A percentile compares a stretch with the other conserved stretches of the same genome.
Evolutionary conservation across 2,329 filamentous ascomycete species (phyloP).

Genomic region (Metarhizium rileyi): DNA sequence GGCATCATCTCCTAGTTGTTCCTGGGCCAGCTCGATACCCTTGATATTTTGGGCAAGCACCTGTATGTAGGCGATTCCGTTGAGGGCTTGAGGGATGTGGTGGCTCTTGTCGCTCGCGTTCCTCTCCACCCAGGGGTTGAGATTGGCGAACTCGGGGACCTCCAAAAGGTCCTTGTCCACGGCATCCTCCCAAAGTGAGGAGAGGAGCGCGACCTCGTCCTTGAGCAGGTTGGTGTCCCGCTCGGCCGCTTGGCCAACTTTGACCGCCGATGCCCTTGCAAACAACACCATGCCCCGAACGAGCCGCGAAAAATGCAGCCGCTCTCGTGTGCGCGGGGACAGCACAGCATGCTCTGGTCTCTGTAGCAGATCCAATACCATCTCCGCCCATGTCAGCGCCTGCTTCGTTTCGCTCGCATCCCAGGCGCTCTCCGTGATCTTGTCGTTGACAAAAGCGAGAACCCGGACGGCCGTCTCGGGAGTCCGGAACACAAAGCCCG

Average conservation of each 20-base stretch:
- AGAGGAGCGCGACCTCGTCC: conserved; percentile 20
- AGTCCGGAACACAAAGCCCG: conserved; percentile 32
- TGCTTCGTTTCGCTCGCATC: conserved; percentile 25
- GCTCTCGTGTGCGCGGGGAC: conserved; percentile 10
- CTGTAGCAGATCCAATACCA: conserved; percentile 40
- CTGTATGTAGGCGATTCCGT: conserved; percentile 18
- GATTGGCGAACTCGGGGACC: conserved; percentile 14
- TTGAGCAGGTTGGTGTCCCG: conserved; percentile 15
- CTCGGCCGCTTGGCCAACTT: conserved; percentile 16
- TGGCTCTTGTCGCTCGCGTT: conserved; percentile 3
- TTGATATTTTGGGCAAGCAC: conserved; percentile 22
- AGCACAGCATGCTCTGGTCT: conserved; percentile 27
- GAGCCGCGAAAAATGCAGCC: conserved; percentile 16
- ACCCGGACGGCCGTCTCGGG: conserved; percentile 28
- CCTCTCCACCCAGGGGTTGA: conserved; percentile 14
- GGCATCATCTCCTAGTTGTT: conserved; percentile 25
- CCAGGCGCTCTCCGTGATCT: conserved; percentile 30
- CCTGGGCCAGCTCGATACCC: conserved; percentile 35
- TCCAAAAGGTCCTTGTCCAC: conserved; percentile 11
- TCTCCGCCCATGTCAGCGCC: conserved; percentile 35
- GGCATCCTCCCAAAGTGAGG: conserved; percentile 16
- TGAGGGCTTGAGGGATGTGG: conserved; percentile 10
- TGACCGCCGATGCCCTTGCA: conserved; percentile 16
- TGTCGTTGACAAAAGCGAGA: conserved; percentile 21
- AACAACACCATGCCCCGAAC: conserved; percentile 23